A percentile compares a stretch with the other conserved stretches of the same genome.
Conservation (phyloP, 2,329 filamentous ascomycete species). For the Didymella arachidicola region DNA sequence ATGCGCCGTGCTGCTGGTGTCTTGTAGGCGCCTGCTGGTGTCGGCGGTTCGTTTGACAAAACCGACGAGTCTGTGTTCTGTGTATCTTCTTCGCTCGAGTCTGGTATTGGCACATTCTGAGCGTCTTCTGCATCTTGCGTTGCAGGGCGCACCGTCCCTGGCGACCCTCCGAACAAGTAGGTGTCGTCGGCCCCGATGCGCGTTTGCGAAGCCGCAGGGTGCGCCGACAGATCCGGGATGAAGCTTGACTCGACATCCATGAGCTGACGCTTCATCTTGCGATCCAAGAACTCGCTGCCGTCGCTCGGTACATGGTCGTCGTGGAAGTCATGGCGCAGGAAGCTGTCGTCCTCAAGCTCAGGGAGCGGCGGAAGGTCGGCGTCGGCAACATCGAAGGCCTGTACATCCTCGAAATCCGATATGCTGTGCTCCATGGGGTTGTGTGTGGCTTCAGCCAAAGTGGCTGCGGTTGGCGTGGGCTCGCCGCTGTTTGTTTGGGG, state of each 20-base stretch:
- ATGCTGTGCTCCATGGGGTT: slow-evolving; percentile 38
- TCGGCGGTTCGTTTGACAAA: slow-evolving; percentile 46
- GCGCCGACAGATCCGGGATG: slow-evolving; percentile 61
- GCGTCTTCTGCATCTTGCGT: slow-evolving; percentile 22
- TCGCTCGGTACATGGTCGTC: slow-evolving; percentile 46
- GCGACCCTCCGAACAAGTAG: slow-evolving; percentile 54
- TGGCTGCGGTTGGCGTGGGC: slow-evolving; percentile 26
- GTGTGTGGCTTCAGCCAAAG: slow-evolving; percentile 22
- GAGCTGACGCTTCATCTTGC: slow-evolving; percentile 66
- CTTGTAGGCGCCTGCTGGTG: slow-evolving; percentile 54
- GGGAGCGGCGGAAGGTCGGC: slow-evolving; percentile 53
- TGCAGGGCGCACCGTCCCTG: slow-evolving; percentile 37
- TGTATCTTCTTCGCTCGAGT: slow-evolving; percentile 24
- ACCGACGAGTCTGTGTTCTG: slow-evolving; percentile 38
- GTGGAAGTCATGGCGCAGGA: slow-evolving; percentile 43
- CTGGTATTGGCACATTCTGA: slow-evolving; percentile 4
- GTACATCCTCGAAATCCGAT: slow-evolving; percentile 45
- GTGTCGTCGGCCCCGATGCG: slow-evolving; percentile 55
- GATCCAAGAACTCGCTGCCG: slow-evolving; percentile 60
- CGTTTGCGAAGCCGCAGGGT: slow-evolving; percentile 33
- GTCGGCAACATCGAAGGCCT: slow-evolving; percentile 46
- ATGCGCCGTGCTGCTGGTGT: slow-evolving; percentile 47
- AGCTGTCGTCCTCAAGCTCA: slow-evolving; percentile 51
- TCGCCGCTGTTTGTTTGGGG: slow-evolving; percentile 35
- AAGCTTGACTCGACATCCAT: slow-evolving; percentile 72